These are phyloP conservation scores for Pseudofabraea citricarpa DNA, from an alignment of 2,329 filamentous ascomycete species.

Conservation along the genomic window DNA sequence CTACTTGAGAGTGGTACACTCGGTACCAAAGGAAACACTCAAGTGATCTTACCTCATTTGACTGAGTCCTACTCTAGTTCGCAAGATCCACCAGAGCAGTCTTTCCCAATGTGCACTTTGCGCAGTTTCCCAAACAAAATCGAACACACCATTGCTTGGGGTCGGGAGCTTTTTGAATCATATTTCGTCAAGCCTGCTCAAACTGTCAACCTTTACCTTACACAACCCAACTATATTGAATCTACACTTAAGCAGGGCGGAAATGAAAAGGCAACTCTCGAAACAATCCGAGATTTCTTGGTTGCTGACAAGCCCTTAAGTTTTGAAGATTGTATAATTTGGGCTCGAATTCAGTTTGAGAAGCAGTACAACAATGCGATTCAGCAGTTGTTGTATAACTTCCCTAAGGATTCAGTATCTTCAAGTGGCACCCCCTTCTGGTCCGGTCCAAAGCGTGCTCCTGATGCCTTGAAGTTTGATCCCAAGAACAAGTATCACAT, in stretches of 20 bases:
- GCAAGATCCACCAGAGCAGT: slow-evolving; percentile 95
- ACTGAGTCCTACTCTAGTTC: slow-evolving; percentile 98
- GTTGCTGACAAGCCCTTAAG: slow-evolving; percentile 87
- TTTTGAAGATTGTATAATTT: slow-evolving; percentile 95
- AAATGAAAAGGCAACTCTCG: slow-evolving; percentile 89
- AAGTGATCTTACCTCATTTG: slow-evolving; percentile 84
- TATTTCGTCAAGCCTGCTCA: slow-evolving; percentile 92
- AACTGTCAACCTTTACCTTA: slow-evolving; percentile 89
- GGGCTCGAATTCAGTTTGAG: slow-evolving; percentile 92
- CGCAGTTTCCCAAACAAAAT: slow-evolving; percentile 97
- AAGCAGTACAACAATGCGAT: slow-evolving; percentile 97
- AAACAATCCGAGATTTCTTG: slow-evolving; percentile 84
- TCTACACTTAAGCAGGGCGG: slow-evolving; percentile 86
- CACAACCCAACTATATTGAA: slow-evolving; percentile 85
- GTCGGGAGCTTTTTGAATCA: slow-evolving; percentile 90
- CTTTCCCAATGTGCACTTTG: slow-evolving; percentile 98
- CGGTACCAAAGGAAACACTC: slow-evolving; percentile 98
- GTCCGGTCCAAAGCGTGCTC: slow-evolving; percentile 97
- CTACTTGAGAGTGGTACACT: slow-evolving; percentile 94
- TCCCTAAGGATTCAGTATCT: slow-evolving; percentile 88
- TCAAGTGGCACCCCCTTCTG: slow-evolving; percentile 90
- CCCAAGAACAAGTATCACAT: slow-evolving; percentile 80
- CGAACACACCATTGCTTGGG: slow-evolving; percentile 98
- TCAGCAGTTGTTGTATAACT: slow-evolving; percentile 92
- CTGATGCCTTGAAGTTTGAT: slow-evolving; percentile 87